phyloP scores from a whole-genome alignment of 1,284 basidiomycete species.

The Puccinia novopanici region DNA sequence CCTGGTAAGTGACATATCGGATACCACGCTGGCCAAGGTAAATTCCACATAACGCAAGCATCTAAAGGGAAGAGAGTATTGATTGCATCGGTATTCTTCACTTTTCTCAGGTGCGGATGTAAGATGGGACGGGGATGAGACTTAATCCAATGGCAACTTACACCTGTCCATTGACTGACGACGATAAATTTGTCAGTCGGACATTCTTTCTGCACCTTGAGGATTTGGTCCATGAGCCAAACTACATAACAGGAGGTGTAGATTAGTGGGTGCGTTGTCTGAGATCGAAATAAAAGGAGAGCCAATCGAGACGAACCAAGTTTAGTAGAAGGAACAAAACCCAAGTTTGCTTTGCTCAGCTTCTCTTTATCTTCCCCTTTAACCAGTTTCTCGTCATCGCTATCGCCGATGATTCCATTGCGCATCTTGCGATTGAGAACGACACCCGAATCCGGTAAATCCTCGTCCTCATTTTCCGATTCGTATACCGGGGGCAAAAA shows the following conservation, averaged over 20 bases:
- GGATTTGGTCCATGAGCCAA: slow-evolving; percentile 19
- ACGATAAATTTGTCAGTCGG: slow-evolving; percentile 68
- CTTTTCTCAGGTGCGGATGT: background rate
- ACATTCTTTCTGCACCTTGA: slow-evolving; percentile 2
- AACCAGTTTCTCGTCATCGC: slow-evolving; percentile 15
- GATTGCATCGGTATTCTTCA: background rate
- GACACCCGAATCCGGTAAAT: background rate
- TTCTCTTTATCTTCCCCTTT: background rate
- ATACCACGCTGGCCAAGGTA: slow-evolving; percentile 59
- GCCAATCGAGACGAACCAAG: background rate
- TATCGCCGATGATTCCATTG: slow-evolving; percentile 11
- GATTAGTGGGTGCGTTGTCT: too few species aligned
- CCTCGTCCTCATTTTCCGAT: background rate
- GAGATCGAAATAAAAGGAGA: background rate
- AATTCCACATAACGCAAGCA: slow-evolving; percentile 1
- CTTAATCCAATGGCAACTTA: slow-evolving; percentile 54
- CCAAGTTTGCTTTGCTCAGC: background rate
- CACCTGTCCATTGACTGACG: slow-evolving; percentile 68
- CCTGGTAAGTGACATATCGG: slow-evolving; percentile 65
- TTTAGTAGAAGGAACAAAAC: slow-evolving; percentile 24
- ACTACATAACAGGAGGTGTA: background rate
- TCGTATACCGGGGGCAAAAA: slow-evolving; percentile 10
- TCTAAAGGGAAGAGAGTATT: background rate
- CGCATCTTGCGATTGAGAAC: background rate
- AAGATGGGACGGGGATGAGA: background rate